Base-by-base conservation (phyloP, 73 alveolate genomes). In the Paramecium sonneborni region DNA sequence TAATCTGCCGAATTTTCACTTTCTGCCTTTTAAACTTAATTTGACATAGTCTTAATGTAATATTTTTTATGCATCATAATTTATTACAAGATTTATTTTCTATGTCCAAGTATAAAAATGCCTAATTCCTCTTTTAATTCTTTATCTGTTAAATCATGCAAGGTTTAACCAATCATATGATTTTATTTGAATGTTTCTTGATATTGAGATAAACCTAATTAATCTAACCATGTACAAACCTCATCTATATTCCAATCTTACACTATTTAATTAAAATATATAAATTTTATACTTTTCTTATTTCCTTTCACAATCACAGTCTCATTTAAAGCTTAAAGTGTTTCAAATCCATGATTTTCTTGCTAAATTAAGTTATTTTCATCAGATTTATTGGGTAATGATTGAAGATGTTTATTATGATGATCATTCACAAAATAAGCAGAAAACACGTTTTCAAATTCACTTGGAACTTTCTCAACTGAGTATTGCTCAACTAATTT, bases 61-160 rank as follows among this genome's bases (percentile, higher is more conserved):
- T 76, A 76, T 37, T 76, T 76, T 76, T 76, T 76, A 14, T 38
- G 35, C 67, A 76, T 34, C 38, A 35, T 68, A 38, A 38, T 7
- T n/a, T 76, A 76, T 23, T 76, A 35, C 20, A 76, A 76, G 24
- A 76, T 38, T 52, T 35, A 35, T 34, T 76, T 76, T 38, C 89
- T 76, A 38, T 76, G 44, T n/a, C 89, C 89, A 8, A 76, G 38
- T 38, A 41, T 26, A 7, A 35, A 35, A 38, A 76, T 76, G 32
- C 69, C 89, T 15, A 76, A 38, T 5, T 34, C 26, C 24, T 76
- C 21, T 37, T 76, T 57, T 76, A 76, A 38, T 23, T 76, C 89
- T 34, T 30, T 11, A 21, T 76, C 89, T 14, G 89, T 34, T 6
- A 76, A 68, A 52, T 38, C 55, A 15, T 57, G 38, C 10, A 76